phyloP scores from a whole-genome alignment of 2,329 filamentous ascomycete species.

The Sclerotinia borealis region DNA sequence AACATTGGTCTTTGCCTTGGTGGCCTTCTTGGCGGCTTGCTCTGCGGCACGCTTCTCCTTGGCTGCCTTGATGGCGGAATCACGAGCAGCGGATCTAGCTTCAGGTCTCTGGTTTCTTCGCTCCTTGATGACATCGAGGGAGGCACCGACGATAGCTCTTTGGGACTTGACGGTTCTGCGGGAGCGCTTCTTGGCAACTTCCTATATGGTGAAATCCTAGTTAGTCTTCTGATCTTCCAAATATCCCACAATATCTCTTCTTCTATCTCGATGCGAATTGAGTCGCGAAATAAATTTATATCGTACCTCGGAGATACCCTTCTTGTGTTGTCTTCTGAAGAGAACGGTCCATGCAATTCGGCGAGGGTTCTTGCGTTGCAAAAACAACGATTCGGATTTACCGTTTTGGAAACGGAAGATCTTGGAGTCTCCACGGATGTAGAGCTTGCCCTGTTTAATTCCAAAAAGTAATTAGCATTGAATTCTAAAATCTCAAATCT shows the following conservation, averaged over 20 bases:
- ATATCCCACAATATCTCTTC: constrained; percentile 5
- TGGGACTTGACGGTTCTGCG: constrained; percentile 97
- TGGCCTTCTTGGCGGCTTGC: constrained; percentile 92
- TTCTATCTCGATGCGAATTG: background rate
- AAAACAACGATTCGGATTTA: constrained; percentile 99
- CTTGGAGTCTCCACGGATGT: constrained; percentile 99
- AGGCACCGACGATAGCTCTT: constrained; percentile 98
- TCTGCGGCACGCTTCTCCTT: constrained; percentile 96
- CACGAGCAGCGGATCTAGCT: constrained; percentile 86
- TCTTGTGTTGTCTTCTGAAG: constrained; percentile 98
- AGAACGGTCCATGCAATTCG: constrained; percentile 98
- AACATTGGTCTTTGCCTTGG: constrained; percentile 93
- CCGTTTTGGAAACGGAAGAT: constrained; percentile 99
- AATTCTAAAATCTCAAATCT: background rate
- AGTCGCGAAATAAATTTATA: constrained; percentile 1
- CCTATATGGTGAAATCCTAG: constrained; percentile 49
- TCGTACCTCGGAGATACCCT: constrained; percentile 99
- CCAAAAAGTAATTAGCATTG: constrained; percentile 26
- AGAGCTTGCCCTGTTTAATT: constrained; percentile 83
- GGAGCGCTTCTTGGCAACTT: constrained; percentile 99
- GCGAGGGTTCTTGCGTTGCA: constrained; percentile 99
- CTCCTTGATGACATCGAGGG: constrained; percentile 99
- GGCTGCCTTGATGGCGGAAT: constrained; percentile 87
- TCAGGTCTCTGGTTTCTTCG: constrained; percentile 90
- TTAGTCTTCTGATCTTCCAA: background rate